Evolutionary conservation across 2,329 filamentous ascomycete genomes (phyloP).

Genomic region (Bretziella fagacearum): DNA sequence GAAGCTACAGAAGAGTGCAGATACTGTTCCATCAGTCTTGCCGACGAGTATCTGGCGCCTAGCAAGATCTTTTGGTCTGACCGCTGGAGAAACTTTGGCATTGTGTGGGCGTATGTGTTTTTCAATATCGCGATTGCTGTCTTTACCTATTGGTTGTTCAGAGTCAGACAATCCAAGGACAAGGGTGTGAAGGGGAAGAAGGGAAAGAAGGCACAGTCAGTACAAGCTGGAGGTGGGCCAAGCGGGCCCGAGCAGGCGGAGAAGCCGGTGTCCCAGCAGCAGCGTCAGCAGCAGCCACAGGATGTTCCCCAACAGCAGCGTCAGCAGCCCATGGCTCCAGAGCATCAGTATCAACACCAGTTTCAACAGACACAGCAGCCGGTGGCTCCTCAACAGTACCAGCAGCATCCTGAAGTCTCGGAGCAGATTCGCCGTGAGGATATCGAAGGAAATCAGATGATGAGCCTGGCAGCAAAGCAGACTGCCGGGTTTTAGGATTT

Average conservation of each 20-base stretch:
- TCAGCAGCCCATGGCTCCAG: neutral
- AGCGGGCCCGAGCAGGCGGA: neutral
- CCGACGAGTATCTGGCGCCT: slow-evolving; percentile 39
- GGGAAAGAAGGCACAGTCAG: neutral
- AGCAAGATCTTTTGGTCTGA: slow-evolving; percentile 34
- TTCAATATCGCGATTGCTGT: slow-evolving; percentile 47
- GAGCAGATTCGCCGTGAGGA: neutral
- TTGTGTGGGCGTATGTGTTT: slow-evolving; percentile 48
- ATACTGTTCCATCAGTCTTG: slow-evolving; percentile 49
- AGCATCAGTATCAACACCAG: neutral
- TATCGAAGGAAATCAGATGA: neutral
- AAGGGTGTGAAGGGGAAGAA: neutral
- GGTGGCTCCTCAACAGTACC: neutral
- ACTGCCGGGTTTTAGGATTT: neutral
- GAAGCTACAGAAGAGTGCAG: slow-evolving; percentile 38
- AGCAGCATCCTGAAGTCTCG: neutral
- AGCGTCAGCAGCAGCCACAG: neutral
- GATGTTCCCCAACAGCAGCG: neutral
- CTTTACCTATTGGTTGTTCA: slow-evolving; percentile 43
- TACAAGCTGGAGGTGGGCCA: neutral
- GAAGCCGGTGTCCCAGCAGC: neutral
- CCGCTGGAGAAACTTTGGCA: slow-evolving; percentile 52
- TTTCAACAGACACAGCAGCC: neutral
- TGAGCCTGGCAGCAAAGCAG: neutral
- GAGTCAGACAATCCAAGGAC: slow-evolving; percentile 26